Percentiles rank a stretch among this genome's conserved stretches.
Conservation (phyloP, 2,329 filamentous ascomycete species). For the Neopestalotiopsis sp. region DNA sequence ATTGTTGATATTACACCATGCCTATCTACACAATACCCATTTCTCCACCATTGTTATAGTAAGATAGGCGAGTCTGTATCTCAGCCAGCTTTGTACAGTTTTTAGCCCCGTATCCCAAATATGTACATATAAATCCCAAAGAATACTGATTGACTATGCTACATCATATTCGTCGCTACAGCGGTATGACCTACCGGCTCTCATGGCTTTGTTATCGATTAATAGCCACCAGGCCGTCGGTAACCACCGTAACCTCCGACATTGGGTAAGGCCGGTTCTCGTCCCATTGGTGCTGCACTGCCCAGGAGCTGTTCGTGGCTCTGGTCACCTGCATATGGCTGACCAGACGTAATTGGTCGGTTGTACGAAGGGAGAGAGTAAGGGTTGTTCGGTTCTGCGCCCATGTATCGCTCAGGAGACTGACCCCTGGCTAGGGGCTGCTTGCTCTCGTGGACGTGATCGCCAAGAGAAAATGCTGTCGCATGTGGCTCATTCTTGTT, state of each 20-base stretch:
- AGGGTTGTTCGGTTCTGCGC: conserved; percentile 29
- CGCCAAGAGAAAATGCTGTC: conserved; percentile 47
- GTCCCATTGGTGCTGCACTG: conserved; percentile 45
- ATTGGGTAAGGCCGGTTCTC: conserved; percentile 41
- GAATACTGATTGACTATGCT: conserved; percentile 7
- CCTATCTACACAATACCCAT: conserved; percentile 12
- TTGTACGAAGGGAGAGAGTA: conserved; percentile 34
- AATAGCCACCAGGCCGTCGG: conserved; percentile 23
- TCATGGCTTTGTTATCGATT: background rate
- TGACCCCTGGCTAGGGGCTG: conserved; percentile 31
- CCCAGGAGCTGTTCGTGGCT: conserved; percentile 44
- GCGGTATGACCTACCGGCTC: background rate
- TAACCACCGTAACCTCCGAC: conserved; percentile 28
- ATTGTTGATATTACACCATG: conserved; percentile 15
- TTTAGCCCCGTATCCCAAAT: background rate
- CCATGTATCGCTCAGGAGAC: conserved; percentile 39
- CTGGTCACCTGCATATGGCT: conserved; percentile 32
- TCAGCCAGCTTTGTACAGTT: conserved; percentile 15
- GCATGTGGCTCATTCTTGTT: conserved; percentile 37
- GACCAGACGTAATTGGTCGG: conserved; percentile 44
- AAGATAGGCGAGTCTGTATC: conserved; percentile 10
- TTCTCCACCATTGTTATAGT: conserved; percentile 4
- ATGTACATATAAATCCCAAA: background rate
- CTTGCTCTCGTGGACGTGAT: conserved; percentile 41
- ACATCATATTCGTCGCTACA: background rate